Percentiles rank a stretch among this genome's conserved stretches.
Evolutionary conservation across 108 stramenopile species (phyloP).

Genomic region (Cyclotella choctawhatcheeana): DNA sequence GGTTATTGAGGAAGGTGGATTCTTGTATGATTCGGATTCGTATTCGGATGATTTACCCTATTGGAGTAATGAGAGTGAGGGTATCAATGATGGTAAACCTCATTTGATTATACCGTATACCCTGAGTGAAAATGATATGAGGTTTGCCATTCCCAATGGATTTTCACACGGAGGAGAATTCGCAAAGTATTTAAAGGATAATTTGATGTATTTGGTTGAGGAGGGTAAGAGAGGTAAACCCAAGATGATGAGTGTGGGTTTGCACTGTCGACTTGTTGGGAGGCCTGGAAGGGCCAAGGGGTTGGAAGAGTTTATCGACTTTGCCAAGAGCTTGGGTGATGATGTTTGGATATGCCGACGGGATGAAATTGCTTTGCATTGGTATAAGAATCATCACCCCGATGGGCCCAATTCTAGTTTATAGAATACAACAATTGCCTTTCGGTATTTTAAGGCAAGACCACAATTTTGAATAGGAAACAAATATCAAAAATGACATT

Average conservation of each 20-base stretch:
- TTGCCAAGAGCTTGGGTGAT: slow-evolving; percentile 79
- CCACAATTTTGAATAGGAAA: too few species aligned
- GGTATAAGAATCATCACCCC: slow-evolving; percentile 85
- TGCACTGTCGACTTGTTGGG: slow-evolving; percentile 91
- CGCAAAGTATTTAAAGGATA: slow-evolving; percentile 79
- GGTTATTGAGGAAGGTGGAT: slow-evolving; percentile 92
- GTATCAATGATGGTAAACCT: slow-evolving; percentile 57
- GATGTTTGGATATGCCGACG: slow-evolving; percentile 95
- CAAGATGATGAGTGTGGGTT: slow-evolving; percentile 94
- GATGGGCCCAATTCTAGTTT: slow-evolving; percentile 19
- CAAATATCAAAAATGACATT: too few species aligned
- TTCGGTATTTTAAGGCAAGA: too few species aligned
- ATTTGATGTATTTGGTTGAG: slow-evolving; percentile 74
- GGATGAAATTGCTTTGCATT: slow-evolving; percentile 91
- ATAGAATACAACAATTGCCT: too few species aligned
- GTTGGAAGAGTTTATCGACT: slow-evolving; percentile 90
- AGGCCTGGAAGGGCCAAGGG: slow-evolving; percentile 90
- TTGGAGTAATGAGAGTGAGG: slow-evolving; percentile 84
- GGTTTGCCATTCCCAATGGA: slow-evolving; percentile 86
- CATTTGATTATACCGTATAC: slow-evolving; percentile 95
- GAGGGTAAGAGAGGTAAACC: slow-evolving; percentile 86
- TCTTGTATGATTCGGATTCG: slow-evolving; percentile 92
- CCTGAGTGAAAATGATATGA: slow-evolving; percentile 94
- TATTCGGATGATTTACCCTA: slow-evolving; percentile 95
- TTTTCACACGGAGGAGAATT: slow-evolving; percentile 87